These are phyloP conservation scores for Aspergillus aculeatinus DNA, from an alignment of 2,329 filamentous ascomycete species.

Conservation along the genomic window DNA sequence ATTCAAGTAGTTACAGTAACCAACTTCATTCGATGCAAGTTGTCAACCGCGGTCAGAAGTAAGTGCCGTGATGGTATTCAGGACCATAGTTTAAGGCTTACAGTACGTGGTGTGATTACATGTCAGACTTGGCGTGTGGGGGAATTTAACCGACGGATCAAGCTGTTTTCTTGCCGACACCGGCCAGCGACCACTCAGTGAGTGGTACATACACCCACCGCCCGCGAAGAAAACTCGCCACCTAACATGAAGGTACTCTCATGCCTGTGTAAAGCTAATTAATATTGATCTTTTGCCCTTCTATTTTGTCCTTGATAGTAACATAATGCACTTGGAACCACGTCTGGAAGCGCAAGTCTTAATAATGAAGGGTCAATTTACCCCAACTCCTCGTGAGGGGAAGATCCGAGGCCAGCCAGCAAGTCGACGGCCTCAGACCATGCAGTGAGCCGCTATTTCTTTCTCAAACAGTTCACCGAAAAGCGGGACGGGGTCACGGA, in stretches of 20 bases:
- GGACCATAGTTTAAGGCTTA: neutral
- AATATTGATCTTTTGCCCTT: no score
- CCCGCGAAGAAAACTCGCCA: neutral
- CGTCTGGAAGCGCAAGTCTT: neutral
- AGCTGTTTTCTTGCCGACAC: neutral
- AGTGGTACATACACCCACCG: no score
- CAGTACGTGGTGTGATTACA: neutral
- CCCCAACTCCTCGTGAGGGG: constrained; percentile 35
- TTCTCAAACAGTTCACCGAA: constrained; percentile 23
- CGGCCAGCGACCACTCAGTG: neutral
- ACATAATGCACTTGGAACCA: neutral
- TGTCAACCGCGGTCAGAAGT: no score
- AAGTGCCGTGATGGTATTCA: no score
- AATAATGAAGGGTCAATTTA: constrained; percentile 11
- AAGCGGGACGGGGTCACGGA: constrained; percentile 5
- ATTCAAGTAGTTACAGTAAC: no score
- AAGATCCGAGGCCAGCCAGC: constrained; percentile 7
- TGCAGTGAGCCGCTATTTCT: constrained; percentile 7
- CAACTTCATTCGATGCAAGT: no score
- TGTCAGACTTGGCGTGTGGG: constrained; percentile 17
- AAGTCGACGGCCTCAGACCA: constrained; percentile 15
- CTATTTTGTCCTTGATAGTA: no score
- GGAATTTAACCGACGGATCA: constrained; percentile 21
- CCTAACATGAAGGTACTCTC: neutral
- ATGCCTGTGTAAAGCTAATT: no score